These are phyloP conservation scores for Acacia melanoxylon DNA, from an alignment of 306 rosid species.

Conservation along the genomic window DNA sequence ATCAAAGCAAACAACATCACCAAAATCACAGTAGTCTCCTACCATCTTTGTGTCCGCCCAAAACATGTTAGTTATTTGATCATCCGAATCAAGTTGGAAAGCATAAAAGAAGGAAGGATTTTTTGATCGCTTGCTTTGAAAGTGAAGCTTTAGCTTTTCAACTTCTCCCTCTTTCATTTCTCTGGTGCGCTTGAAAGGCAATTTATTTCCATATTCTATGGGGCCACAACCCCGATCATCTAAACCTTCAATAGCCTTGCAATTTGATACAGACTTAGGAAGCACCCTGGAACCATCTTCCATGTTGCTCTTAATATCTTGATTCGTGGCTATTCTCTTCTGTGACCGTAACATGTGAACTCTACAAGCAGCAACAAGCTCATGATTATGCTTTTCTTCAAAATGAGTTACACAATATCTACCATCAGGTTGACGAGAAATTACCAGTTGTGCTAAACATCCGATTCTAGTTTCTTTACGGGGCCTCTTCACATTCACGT, in stretches of 20 bases:
- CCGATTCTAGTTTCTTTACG: conserved; percentile 70
- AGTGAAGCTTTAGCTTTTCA: conserved; percentile 46
- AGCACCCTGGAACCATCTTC: conserved; percentile 32
- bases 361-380: conserved; percentile 60
- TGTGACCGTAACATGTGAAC: conserved; percentile 61
- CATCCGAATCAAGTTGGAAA: conserved; percentile 57
- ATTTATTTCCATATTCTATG: conserved; percentile 37
- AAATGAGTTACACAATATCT: conserved; percentile 59
- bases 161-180: conserved; percentile 51
- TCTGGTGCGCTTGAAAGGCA: conserved; percentile 40
- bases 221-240: conserved; percentile 34
- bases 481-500: conserved; percentile 49
- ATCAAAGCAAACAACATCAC: conserved; percentile 65
- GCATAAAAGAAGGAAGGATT: conserved; percentile 56
- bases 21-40: conserved; percentile 54
- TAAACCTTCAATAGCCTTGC: conserved; percentile 30
- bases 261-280: conserved; percentile 27
- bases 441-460: conserved; percentile 58
- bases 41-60: conserved; percentile 67
- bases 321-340: conserved; percentile 48
- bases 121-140: conserved; percentile 46
- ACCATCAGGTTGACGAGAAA: conserved; percentile 65
- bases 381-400: conserved; percentile 70
- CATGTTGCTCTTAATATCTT: conserved; percentile 35
- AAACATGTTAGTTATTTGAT: conserved; percentile 51